A percentile compares a stretch with the other conserved stretches of the same genome.
Conservation (phyloP, 352 stramenopile genomes). For the Ophiocytium majus region DNA sequence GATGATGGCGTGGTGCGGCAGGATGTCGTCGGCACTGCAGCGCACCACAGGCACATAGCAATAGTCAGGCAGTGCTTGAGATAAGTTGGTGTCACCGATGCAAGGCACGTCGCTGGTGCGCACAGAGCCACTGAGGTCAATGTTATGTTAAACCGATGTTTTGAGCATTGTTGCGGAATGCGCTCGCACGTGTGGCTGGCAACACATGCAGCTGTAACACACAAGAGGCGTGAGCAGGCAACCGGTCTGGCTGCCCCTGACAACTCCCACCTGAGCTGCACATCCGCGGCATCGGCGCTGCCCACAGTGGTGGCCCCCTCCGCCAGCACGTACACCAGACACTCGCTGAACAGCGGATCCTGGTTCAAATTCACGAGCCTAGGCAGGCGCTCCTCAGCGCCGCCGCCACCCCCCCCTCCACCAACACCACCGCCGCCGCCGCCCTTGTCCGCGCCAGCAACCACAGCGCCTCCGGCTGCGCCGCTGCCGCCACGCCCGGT, state of each 20-base stretch:
- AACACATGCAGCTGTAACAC: too few relatives aligned
- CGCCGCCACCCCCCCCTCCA: background rate
- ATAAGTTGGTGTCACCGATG: too few relatives aligned
- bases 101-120: too few relatives aligned
- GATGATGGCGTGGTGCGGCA: background rate
- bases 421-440: background rate
- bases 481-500: background rate
- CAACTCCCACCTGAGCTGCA: background rate
- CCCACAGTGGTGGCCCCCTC: background rate
- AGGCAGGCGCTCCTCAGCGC: background rate
- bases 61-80: too few relatives aligned
- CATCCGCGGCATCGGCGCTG: background rate
- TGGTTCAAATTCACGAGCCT: constrained; percentile 26
- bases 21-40: background rate
- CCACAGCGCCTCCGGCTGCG: background rate
- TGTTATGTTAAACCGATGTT: too few relatives aligned
- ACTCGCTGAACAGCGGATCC: constrained; percentile 29
- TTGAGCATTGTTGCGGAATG: too few relatives aligned
- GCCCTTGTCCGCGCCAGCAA: background rate
- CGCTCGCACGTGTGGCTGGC: too few relatives aligned
- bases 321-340: constrained; percentile 11
- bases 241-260: too few relatives aligned
- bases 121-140: too few relatives aligned
- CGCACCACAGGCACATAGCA: too few relatives aligned
- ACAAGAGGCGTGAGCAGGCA: too few relatives aligned